These are phyloP conservation scores for Mortierella alpina DNA, from an alignment of 192 early-diverging fungal genomes.

Conservation along the genomic window DNA sequence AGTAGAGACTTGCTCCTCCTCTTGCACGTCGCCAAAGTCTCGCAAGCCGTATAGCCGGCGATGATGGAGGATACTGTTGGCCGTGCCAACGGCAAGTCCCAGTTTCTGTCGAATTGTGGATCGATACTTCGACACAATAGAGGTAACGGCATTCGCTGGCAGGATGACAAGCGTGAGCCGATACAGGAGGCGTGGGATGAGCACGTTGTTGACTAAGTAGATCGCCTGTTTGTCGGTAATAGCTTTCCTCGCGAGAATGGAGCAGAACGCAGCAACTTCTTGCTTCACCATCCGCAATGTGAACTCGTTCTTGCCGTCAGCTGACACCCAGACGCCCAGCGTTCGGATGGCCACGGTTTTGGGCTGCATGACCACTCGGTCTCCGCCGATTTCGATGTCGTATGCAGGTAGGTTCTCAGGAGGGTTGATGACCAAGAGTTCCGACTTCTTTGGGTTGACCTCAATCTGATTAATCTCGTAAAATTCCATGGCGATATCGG, in stretches of 20 bases:
- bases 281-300: neutral
- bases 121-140: slow-evolving; percentile 2
- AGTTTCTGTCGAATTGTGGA: neutral
- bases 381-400: neutral
- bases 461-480: slow-evolving; percentile 14
- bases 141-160: neutral
- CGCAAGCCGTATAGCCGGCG: slow-evolving; percentile 18
- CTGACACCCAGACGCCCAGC: slow-evolving; percentile 20
- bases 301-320: neutral
- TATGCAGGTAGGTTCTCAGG: neutral
- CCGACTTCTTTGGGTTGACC: slow-evolving; percentile 35
- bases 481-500: slow-evolving; percentile 1
- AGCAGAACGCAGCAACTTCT: slow-evolving; percentile 1
- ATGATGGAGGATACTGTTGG: slow-evolving; percentile 17
- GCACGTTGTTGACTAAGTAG: slow-evolving; percentile 37
- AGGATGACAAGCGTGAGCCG: slow-evolving; percentile 8
- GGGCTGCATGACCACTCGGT: neutral
- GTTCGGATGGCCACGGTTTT: neutral
- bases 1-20: slow-evolving; percentile 7
- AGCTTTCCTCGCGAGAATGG: neutral
- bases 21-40: slow-evolving; percentile 14
- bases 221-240: slow-evolving; percentile 28
- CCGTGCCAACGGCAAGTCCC: neutral
- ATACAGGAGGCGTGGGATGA: slow-evolving; percentile 19
- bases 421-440: slow-evolving; percentile 17